These are phyloP conservation scores for Candida xiaguanensis DNA, from an alignment of 805 yeast genomes.

Conservation along the genomic window DNA sequence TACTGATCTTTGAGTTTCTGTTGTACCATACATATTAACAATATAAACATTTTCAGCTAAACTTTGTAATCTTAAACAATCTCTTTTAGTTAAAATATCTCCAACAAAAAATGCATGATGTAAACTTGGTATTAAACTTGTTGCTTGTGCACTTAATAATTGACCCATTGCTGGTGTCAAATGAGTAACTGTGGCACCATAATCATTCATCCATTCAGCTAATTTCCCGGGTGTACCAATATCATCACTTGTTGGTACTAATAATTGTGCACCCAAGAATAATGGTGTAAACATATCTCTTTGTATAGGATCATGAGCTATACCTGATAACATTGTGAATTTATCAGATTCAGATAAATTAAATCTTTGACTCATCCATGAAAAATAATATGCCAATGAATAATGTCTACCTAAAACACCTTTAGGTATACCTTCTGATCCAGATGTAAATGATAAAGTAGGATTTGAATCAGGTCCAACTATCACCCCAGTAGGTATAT, in stretches of 20 bases:
- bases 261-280: constrained; percentile 87
- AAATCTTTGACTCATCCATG: constrained; percentile 94
- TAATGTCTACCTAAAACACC: constrained; percentile 98
- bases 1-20: constrained; percentile 98
- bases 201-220: constrained; percentile 94
- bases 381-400: constrained; percentile 94
- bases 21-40: constrained; percentile 98
- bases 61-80: constrained; percentile 87
- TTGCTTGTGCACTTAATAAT: constrained; percentile 90
- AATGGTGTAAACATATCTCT: constrained; percentile 98
- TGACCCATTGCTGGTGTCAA: constrained; percentile 99
- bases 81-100: constrained; percentile 95
- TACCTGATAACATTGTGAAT: constrained; percentile 97
- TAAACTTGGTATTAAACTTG: constrained; percentile 75
- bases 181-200: constrained; percentile 94
- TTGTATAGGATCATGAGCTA: constrained; percentile 99
- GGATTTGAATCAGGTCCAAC: constrained; percentile 99
- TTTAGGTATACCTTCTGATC: constrained; percentile 97
- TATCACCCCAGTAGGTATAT: constrained; percentile 73
- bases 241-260: constrained; percentile 95
- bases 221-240: constrained; percentile 97
- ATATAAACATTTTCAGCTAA: constrained; percentile 85
- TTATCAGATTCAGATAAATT: constrained; percentile 73
- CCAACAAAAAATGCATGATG: constrained; percentile 99
- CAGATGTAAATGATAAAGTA: constrained; percentile 93